phyloP scores from a whole-genome alignment of 2,329 filamentous ascomycete genomes.

The Pyrenophora graminea region DNA sequence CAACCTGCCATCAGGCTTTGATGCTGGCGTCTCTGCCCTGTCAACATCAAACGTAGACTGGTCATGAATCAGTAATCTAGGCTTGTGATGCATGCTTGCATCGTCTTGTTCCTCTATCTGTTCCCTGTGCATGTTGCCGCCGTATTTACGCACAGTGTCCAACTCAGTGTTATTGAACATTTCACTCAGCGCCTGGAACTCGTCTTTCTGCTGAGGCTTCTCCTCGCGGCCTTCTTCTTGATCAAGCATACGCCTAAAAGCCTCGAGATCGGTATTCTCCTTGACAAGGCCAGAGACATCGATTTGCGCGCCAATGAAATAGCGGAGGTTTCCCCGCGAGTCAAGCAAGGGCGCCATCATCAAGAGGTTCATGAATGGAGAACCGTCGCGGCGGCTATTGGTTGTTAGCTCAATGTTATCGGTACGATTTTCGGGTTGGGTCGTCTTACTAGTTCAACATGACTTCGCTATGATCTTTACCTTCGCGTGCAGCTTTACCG shows the following conservation, averaged over 20 bases:
- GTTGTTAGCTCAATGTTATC: slow-evolving; percentile 8
- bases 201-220: slow-evolving; percentile 55
- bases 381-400: slow-evolving; percentile 69
- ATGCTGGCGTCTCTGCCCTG: slow-evolving; percentile 14
- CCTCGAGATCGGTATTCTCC: slow-evolving; percentile 67
- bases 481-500: slow-evolving; percentile 62
- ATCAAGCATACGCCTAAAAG: slow-evolving; percentile 57
- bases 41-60: slow-evolving; percentile 41
- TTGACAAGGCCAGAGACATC: slow-evolving; percentile 72
- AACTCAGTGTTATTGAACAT: slow-evolving; percentile 72
- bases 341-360: slow-evolving; percentile 75
- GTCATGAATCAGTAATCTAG: slow-evolving; percentile 56
- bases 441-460: slow-evolving; percentile 71
- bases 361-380: slow-evolving; percentile 75
- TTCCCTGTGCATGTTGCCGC: slow-evolving; percentile 66
- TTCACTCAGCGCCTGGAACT: slow-evolving; percentile 68
- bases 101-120: slow-evolving; percentile 55
- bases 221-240: slow-evolving; percentile 38
- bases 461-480: slow-evolving; percentile 73
- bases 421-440: neutral
- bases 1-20: slow-evolving; percentile 34
- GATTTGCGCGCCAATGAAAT: slow-evolving; percentile 73
- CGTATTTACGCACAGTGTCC: slow-evolving; percentile 64
- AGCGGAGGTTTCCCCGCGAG: slow-evolving; percentile 67
- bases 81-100: slow-evolving; percentile 42